Percentiles rank a stretch among this genome's conserved stretches.
Conservation (phyloP, 1,284 basidiomycete genomes). For the Fomitopsis palustris region DNA sequence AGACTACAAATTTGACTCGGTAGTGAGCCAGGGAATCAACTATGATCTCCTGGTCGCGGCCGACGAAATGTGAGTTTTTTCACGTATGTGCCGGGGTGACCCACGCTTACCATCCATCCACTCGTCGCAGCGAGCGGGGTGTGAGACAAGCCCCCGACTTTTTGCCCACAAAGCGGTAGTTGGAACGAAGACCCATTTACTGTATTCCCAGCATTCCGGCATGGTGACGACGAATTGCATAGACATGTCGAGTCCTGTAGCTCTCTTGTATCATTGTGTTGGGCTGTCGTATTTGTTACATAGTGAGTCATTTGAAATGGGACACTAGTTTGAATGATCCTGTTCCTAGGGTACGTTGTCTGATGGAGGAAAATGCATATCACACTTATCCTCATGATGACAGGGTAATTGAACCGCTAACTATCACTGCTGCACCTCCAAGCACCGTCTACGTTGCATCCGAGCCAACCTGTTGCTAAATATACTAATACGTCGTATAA, state of each 20-base stretch:
- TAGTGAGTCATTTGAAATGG: not conserved
- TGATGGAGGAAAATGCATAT: too few relatives aligned
- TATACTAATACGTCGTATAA: too few relatives aligned
- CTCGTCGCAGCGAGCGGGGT: conserved; percentile 21
- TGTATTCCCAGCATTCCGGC: not conserved
- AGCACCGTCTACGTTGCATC: too few relatives aligned
- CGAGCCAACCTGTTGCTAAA: too few relatives aligned
- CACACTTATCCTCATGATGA: too few relatives aligned
- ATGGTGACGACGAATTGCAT: not conserved
- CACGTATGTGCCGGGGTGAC: not conserved
- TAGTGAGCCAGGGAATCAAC: conserved; percentile 88
- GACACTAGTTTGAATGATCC: not conserved
- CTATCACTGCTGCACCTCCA: too few relatives aligned
- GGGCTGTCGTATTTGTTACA: not conserved
- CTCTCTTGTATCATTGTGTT: not conserved
- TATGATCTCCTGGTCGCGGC: conserved; percentile 90
- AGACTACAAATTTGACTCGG: conserved; percentile 87
- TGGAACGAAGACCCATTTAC: not conserved
- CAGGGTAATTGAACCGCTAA: too few relatives aligned
- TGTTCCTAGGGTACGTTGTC: too few relatives aligned
- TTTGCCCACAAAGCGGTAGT: conserved; percentile 13
- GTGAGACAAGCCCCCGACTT: conserved; percentile 21
- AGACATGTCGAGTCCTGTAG: not conserved
- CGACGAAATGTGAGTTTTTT: conserved; percentile 79
- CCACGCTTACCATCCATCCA: not conserved